phyloP scores from a whole-genome alignment of 176 grass and related monocot species.

The Musa acuminata region DNA sequence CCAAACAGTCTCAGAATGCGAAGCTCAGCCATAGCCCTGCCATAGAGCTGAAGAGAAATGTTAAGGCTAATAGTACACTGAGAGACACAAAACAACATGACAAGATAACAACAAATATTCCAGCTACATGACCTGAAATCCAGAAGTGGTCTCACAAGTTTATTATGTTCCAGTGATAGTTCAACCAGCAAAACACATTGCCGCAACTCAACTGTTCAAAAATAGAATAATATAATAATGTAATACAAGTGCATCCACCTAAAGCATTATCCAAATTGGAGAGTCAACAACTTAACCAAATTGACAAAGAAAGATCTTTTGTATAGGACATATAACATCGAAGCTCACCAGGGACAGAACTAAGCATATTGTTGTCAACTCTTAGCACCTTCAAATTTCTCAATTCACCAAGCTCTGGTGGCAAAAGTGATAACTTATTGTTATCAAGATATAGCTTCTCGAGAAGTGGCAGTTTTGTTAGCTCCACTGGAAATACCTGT shows the following conservation, averaged over 20 bases:
- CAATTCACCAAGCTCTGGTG: conserved; percentile 86
- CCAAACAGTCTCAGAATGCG: conserved; percentile 83
- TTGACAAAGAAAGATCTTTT: background rate
- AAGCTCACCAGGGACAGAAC: conserved; percentile 89
- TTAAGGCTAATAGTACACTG: conserved; percentile 29
- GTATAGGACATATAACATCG: conserved; percentile 1
- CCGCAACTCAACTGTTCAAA: conserved; percentile 62
- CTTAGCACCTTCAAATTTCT: conserved; percentile 72
- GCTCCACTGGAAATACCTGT: conserved; percentile 86
- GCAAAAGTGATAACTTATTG: conserved; percentile 77
- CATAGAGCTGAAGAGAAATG: conserved; percentile 37
- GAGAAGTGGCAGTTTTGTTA: conserved; percentile 70
- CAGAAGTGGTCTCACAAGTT: conserved; percentile 82
- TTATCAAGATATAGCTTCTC: conserved; percentile 91
- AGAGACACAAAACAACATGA: conserved; percentile 21
- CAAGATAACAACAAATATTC: conserved; percentile 16
- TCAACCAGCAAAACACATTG: conserved; percentile 87
- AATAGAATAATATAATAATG: background rate
- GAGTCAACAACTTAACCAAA: background rate
- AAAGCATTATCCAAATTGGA: background rate
- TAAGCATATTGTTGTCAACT: conserved; percentile 80
- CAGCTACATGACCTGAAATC: conserved; percentile 90
- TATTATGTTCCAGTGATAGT: conserved; percentile 89
- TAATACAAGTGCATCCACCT: no score
- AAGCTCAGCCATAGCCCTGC: conserved; percentile 91